Evolutionary conservation across 1,284 basidiomycete genomes (phyloP).

Genomic region (Austroboletus olivaceoglutinosus): DNA sequence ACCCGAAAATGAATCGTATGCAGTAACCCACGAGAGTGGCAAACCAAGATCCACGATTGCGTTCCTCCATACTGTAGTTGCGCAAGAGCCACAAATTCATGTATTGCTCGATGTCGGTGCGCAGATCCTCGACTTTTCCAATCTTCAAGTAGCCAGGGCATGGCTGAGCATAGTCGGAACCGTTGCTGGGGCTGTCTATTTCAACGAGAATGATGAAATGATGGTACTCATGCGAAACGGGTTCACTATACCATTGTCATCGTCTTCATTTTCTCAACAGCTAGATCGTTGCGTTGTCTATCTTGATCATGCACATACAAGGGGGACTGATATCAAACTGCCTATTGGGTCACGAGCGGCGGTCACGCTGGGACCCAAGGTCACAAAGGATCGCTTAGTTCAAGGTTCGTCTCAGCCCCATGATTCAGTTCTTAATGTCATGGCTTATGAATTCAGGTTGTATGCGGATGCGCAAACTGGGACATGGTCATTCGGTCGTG

Average conservation of each 20-base stretch:
- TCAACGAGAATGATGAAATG: background rate
- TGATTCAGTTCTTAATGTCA: background rate
- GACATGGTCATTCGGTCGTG: background rate
- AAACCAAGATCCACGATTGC: background rate
- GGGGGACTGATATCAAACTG: background rate
- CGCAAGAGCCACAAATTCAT: background rate
- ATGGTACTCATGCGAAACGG: conserved; percentile 13
- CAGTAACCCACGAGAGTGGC: background rate
- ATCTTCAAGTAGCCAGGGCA: background rate
- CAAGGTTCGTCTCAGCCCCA: conserved; percentile 25
- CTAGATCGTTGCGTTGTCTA: background rate
- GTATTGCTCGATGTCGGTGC: background rate
- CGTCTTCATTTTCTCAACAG: background rate
- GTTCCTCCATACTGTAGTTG: background rate
- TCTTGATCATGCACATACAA: background rate
- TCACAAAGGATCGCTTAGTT: background rate
- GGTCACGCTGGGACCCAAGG: background rate
- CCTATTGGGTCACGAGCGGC: background rate
- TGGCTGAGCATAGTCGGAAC: background rate
- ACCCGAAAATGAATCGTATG: conserved; percentile 43
- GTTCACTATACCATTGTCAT: background rate
- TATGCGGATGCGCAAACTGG: conserved; percentile 6
- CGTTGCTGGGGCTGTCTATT: background rate
- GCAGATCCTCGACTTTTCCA: background rate
- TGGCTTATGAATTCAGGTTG: background rate